Evolutionary conservation across 495 filamentous ascomycete genomes (phyloP), one percentile per base, ranked within the genome.

Genomic region (Friedmanniomyces endolithicus): DNA sequence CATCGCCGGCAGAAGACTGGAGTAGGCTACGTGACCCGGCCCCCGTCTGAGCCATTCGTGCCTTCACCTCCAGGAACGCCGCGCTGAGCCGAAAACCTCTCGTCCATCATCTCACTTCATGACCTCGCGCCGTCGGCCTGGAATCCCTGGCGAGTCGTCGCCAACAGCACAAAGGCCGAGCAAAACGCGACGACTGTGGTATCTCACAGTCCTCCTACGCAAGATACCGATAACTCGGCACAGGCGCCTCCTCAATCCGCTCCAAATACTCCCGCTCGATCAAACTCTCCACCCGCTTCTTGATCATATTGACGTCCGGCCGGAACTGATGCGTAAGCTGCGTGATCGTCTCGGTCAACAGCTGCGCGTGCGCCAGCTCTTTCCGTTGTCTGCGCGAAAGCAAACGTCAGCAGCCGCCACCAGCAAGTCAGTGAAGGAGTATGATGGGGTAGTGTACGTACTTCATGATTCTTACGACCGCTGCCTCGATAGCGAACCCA

Each of bases 381-480:
- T 95, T 97, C 47, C 92, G 87, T 81, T 94, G 87, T 71, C 92
- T 98, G 61, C 19, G 24, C 11, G 22, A 25, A 53, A 37, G 11
- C 19, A 29, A 25, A 48, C 43, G 27, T 6, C 31, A 29, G 12
- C 25, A 47, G 65, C 24, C 65, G 53, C 58, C 59, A 44, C 9
- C 4, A 3, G 29, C 6, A 29, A 47, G 6, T 43, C 22, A 45
- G 11, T 6, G 46, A 29, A 47, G 23, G 35, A 35, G 23, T 11
- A 29, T n/a, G n/a, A n/a, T n/a, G n/a, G n/a, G n/a, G n/a, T n/a
- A n/a, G n/a, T n/a, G n/a, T n/a, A 75, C 80, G 62, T 77, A 95
- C 90, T 95, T 95, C 90, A 96, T 96, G 64, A 90, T 94, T 16
- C 90, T 75, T 35, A 99, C 94, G 53, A 99, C 72, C 6, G 88